A percentile compares a stretch with the other conserved stretches of the same genome.
phyloP scores from a whole-genome alignment of 176 grass and related monocot genomes.

The Bromus sterilis region DNA sequence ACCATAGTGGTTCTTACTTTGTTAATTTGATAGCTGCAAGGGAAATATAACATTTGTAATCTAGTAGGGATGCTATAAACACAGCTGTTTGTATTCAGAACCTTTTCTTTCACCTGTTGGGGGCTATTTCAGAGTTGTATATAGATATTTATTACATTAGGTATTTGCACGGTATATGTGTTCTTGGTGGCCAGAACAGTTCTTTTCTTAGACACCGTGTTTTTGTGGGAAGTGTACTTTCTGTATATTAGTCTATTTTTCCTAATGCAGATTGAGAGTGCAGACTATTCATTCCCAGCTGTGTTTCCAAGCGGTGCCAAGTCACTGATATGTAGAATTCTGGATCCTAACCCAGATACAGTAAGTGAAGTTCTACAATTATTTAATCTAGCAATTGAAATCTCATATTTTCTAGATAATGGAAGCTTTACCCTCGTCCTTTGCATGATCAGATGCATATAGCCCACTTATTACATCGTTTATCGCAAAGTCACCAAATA shows the following conservation, averaged over 20 bases:
- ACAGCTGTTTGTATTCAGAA: neutral
- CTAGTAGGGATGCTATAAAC: neutral
- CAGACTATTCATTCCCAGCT: constrained; percentile 77
- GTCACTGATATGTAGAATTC: constrained; percentile 78
- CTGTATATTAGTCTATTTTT: neutral
- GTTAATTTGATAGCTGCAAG: neutral
- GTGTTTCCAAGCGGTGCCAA: constrained; percentile 77
- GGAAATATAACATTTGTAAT: neutral
- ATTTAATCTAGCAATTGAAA: neutral
- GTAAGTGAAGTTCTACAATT: constrained; percentile 48
- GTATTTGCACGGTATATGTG: neutral
- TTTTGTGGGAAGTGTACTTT: neutral
- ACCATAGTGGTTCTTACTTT: neutral
- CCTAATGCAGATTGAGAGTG: constrained; percentile 64
- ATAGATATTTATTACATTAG: neutral
- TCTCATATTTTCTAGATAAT: neutral
- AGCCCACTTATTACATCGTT: neutral
- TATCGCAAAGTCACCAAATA: neutral
- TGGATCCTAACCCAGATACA: constrained; percentile 85
- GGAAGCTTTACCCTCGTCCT: neutral
- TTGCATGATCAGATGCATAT: neutral
- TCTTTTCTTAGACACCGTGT: neutral
- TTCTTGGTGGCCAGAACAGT: neutral
- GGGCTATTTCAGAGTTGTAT: neutral
- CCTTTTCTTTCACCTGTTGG: neutral